Conservation (phyloP, 2,329 filamentous ascomycete genomes). For the Trichoderma sp. region DNA sequence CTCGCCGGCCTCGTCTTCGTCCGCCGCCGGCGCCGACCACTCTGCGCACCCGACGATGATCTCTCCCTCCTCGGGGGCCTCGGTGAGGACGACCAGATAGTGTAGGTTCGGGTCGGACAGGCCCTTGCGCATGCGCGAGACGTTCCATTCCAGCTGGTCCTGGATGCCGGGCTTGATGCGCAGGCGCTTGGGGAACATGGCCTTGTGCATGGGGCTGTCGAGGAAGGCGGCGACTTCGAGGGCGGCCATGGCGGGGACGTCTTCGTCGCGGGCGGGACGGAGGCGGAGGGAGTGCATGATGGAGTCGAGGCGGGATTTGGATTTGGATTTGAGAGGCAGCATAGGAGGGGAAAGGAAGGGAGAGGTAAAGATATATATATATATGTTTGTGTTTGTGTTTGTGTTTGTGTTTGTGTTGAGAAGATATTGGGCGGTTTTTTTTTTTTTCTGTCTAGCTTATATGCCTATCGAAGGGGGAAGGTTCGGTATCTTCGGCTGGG, state of each 20-base stretch:
- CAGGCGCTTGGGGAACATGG: constrained; percentile 20
- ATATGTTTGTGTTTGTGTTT: background rate
- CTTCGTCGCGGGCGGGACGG: constrained; percentile 17
- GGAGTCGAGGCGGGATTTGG: background rate
- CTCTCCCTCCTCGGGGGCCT: background rate
- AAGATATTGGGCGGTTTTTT: background rate
- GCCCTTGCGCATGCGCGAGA: constrained; percentile 9
- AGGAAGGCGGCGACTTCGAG: constrained; percentile 20
- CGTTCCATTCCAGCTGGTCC: constrained; percentile 21
- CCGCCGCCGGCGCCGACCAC: constrained; percentile 17
- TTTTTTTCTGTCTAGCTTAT: background rate
- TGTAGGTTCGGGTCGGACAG: constrained; percentile 1
- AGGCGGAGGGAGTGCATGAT: constrained; percentile 17
- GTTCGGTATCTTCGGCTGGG: background rate
- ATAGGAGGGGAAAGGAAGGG: background rate
- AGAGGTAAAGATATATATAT: background rate
- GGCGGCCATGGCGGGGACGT: constrained; percentile 19
- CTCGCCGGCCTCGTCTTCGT: background rate
- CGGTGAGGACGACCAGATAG: constrained; percentile 9
- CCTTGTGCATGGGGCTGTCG: constrained; percentile 20
- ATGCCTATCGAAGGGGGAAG: background rate
- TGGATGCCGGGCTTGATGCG: constrained; percentile 21
- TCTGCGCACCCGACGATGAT: constrained; percentile 20
- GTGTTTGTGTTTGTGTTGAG: background rate
- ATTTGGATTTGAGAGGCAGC: background rate